Base-by-base conservation (phyloP, 2,329 filamentous ascomycete species). In the Colletotrichum sp. region DNA sequence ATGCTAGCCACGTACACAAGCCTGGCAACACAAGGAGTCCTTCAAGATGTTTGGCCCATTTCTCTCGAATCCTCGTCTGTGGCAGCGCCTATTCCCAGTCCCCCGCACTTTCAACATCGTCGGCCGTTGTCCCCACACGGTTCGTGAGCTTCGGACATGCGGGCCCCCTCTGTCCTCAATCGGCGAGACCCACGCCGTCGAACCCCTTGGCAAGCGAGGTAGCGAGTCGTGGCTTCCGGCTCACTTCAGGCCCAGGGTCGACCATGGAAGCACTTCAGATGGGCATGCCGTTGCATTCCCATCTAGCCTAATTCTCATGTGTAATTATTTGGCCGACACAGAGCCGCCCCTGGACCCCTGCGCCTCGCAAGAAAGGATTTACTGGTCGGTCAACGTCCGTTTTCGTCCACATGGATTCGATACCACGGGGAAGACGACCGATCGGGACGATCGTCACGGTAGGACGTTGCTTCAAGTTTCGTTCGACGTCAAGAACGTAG, bases 331-430 rank as follows among this genome's bases (percentile, higher is more conserved):
- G 52, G 52, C 72, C 68, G 69, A 63, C 63, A 16, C 59, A 65
- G 64, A 65, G 64, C 73, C 70, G 70, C 57, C 70, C 70, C 70
- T 68, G 21, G 64, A 69, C 34, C 73, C 73, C 49, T 76, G 73
- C 55, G 32, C 64, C 34, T 72, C 73, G 64, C 64, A 64, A 52
- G 64, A 69, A 44, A 69, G 73, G 44, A 73, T 73, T 36, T 10
- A 65, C 64, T 65, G 57, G 70, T 76, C 70, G 73, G 73, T 36
- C 57, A 26, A 69, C 30, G 18, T 73, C 73, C 64, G 73, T 69
- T 73, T 73, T 73, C 34, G 73, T 73, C 69, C 64, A 59, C 32
- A 59, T 69, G 26, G 32, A 34, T 59, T 76, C 28, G n/a, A 59
- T 69, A 32, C 32, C 57, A 16, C 72, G 73, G 70, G 57, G 57